phyloP scores from a whole-genome alignment of 2,329 filamentous ascomycete genomes.

The Trichoderma aggressivum region DNA sequence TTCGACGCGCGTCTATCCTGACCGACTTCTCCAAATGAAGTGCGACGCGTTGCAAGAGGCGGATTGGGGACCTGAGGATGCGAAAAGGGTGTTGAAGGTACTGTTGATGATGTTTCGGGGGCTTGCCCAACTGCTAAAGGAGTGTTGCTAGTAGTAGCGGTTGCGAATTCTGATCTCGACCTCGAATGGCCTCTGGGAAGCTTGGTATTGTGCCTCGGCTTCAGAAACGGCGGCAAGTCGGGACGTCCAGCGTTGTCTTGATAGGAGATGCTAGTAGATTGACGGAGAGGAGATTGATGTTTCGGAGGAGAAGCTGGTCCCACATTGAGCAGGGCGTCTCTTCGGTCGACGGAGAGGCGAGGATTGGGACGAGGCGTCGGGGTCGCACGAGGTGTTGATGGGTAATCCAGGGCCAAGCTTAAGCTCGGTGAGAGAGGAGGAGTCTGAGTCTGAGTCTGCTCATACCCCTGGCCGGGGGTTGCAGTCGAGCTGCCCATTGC shows the following conservation, averaged over 20 bases:
- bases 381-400: slow-evolving; percentile 18
- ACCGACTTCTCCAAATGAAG: slow-evolving; percentile 6
- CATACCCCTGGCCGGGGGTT: slow-evolving; percentile 19
- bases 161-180: slow-evolving; percentile 10
- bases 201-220: slow-evolving; percentile 14
- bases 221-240: slow-evolving; percentile 7
- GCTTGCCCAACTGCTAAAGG: not conserved
- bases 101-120: not conserved
- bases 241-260: slow-evolving; percentile 20
- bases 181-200: slow-evolving; percentile 15
- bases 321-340: slow-evolving; percentile 26
- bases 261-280: slow-evolving; percentile 30
- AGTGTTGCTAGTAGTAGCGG: not conserved
- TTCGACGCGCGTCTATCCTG: not conserved
- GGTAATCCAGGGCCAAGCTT: slow-evolving; percentile 15
- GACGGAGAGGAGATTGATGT: slow-evolving; percentile 32
- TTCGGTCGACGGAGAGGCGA: slow-evolving; percentile 23
- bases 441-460: slow-evolving; percentile 15
- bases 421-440: slow-evolving; percentile 15
- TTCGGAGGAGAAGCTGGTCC: slow-evolving; percentile 29
- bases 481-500: slow-evolving; percentile 17
- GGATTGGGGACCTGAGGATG: not conserved
- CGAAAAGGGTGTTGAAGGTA: not conserved
- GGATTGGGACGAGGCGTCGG: slow-evolving; percentile 21
- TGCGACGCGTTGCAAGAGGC: slow-evolving; percentile 7